Percentiles rank a stretch among this genome's conserved stretches.
phyloP scores from a whole-genome alignment of 1,284 basidiomycete genomes.

The Sporisorium reilianum region DNA sequence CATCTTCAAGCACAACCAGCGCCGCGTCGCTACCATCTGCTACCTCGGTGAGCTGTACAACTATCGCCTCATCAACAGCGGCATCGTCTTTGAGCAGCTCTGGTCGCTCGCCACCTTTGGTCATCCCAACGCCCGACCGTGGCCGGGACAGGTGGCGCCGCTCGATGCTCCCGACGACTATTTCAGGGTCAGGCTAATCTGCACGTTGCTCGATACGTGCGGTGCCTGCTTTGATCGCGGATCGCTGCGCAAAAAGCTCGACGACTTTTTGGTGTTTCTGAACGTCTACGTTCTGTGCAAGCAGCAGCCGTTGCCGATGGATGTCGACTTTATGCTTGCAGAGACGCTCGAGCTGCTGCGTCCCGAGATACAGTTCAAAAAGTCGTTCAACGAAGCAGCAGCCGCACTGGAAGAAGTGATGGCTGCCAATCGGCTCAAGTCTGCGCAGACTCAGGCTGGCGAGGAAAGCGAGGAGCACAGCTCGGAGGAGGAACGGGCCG shows the following conservation, averaged over 20 bases:
- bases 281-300: conserved; percentile 94
- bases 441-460: conserved; percentile 12
- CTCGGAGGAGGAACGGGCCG: conserved; percentile 32
- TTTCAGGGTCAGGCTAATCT: conserved; percentile 91
- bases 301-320: conserved; percentile 84
- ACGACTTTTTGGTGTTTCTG: conserved; percentile 91
- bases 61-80: conserved; percentile 89
- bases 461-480: conserved; percentile 33
- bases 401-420: conserved; percentile 89
- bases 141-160: conserved; percentile 81
- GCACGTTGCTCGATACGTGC: conserved; percentile 91
- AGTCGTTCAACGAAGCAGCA: conserved; percentile 85
- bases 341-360: conserved; percentile 81
- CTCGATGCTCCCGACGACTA: conserved; percentile 95
- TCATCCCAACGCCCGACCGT: conserved; percentile 88
- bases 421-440: conserved; percentile 69
- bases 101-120: conserved; percentile 97
- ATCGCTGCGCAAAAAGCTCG: conserved; percentile 87
- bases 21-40: conserved; percentile 87
- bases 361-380: conserved; percentile 72
- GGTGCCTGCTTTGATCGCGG: conserved; percentile 98
- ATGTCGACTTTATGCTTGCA: conserved; percentile 94
- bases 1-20: conserved; percentile 93
- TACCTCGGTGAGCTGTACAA: conserved; percentile 98
- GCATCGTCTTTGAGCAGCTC: conserved; percentile 90